Base-by-base conservation (phyloP, 305 asterid species). In the Coffea humblotiana region DNA sequence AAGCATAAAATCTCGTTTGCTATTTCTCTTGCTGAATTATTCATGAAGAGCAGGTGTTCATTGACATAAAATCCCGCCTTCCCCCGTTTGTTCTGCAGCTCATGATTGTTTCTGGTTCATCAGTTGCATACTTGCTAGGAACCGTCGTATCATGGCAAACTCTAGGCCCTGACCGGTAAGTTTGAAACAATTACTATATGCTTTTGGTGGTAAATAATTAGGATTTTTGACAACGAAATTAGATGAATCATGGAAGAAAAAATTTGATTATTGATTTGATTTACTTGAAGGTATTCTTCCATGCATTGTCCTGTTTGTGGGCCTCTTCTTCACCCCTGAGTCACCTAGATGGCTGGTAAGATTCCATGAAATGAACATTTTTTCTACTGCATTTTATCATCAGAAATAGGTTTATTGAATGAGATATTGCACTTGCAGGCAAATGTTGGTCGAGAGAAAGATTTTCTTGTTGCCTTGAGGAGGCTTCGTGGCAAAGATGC, bases 331-430 rank as follows among this genome's bases (percentile, higher is more conserved):
- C 83, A 88, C 91, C 86, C 97, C 98, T 1, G 98, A 94, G 80
- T 94, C 98, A 25, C 98, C 98, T 37, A 85, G 97, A 83, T 93
- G 98, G 98, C 97, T 94, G 96, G 98, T 94, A 78, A 86, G 92
- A 29, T 81, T 80, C 77, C 61, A 70, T 69, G 6, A 40, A 1
- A 32, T 47, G 14, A 61, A 78, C 6, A 40, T 21, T 27, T 27
- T 27, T 35, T 27, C 43, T 61, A 15, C 75, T 68, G 66, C 45
- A 56, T 27, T 47, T 40, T 9, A 1, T 13, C 3, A 40, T 13
- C 47, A 3, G 45, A 69, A 32, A 11, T 13, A 52, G 29, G 75
- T 3, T 54, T 47, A 21, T 14, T 48, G 27, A 60, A 4, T 13
- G 12, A 65, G 25, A 56, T 58, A 43, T 37, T 60, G 73, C 75